Percentiles rank a stretch among this genome's conserved stretches.
These are phyloP conservation scores for Chenopodium formosanum DNA, from an alignment of 148 eudicot genomes.

Conservation along the genomic window DNA sequence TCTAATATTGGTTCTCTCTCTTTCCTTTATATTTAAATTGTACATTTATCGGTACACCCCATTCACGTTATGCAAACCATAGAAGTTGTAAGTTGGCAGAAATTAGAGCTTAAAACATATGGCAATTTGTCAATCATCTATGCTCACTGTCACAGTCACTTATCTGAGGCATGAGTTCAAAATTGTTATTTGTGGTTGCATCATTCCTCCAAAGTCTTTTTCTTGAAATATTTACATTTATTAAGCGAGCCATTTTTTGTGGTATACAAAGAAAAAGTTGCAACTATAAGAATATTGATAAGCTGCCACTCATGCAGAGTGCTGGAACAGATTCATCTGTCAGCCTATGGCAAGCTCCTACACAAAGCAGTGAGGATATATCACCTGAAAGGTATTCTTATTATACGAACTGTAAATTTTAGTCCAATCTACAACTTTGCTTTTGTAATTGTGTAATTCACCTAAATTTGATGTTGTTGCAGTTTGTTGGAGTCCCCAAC, in stretches of 20 bases:
- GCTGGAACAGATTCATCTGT: conserved; percentile 96
- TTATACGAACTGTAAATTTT: not conserved
- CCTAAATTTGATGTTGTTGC: conserved; percentile 19
- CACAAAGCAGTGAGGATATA: conserved; percentile 35
- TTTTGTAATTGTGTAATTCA: not conserved
- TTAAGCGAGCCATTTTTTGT: not conserved
- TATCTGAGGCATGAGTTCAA: conserved; percentile 8
- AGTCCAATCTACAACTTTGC: not conserved
- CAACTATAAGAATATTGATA: conserved; percentile 11
- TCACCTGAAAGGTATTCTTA: conserved; percentile 53
- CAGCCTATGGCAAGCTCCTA: conserved; percentile 79
- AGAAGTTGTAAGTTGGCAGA: not conserved
- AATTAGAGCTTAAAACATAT: not conserved
- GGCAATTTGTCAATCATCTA: not conserved
- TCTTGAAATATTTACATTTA: not conserved
- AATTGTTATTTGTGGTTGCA: not conserved
- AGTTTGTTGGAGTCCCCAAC: conserved; percentile 50
- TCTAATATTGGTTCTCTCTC: conserved; percentile 72
- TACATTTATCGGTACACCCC: not conserved
- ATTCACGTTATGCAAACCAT: no score
- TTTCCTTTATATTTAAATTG: conserved; percentile 29
- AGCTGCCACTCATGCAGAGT: conserved; percentile 50
- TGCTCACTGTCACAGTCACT: not conserved
- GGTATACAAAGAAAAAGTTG: not conserved
- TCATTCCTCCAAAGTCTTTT: not conserved